A percentile compares a stretch with the other conserved stretches of the same genome.
Evolutionary conservation across 768 basidiomycete species (phyloP).

Genomic region (Boletus pseudopeckii): DNA sequence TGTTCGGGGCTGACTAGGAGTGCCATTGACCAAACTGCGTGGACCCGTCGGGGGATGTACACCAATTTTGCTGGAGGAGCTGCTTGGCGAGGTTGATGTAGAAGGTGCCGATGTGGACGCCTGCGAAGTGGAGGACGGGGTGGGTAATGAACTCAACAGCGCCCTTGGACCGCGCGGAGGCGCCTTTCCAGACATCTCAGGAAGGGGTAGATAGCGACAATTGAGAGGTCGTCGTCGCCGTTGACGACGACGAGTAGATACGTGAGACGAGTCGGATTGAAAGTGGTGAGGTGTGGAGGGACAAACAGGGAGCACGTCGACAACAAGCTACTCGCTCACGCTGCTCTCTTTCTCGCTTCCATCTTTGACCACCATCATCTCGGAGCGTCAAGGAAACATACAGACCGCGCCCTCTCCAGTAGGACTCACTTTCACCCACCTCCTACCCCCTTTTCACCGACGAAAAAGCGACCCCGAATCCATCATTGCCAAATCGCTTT

Average conservation of each 20-base stretch:
- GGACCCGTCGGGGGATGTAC: conserved; percentile 64
- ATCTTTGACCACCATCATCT: conserved; percentile 3
- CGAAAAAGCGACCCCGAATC: not conserved
- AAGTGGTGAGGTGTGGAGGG: conserved; percentile 5
- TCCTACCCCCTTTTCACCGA: not conserved
- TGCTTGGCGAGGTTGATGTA: conserved; percentile 31
- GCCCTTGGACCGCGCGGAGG: conserved; percentile 75
- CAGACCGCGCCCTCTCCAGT: not conserved
- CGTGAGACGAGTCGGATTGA: not conserved
- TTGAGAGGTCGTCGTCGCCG: conserved; percentile 20
- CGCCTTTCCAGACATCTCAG: conserved; percentile 65
- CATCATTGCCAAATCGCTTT: not conserved
- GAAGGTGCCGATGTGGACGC: conserved; percentile 35
- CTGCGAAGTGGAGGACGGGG: conserved; percentile 25
- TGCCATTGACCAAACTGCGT: conserved; percentile 50
- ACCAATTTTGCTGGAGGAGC: conserved; percentile 42
- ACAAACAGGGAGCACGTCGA: conserved; percentile 20
- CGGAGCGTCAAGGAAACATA: not conserved
- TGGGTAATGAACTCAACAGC: conserved; percentile 47
- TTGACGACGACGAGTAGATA: conserved; percentile 25
- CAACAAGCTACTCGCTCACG: conserved; percentile 11
- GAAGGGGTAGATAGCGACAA: not conserved
- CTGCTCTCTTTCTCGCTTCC: conserved; percentile 9
- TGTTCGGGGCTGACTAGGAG: conserved; percentile 27
- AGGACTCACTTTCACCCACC: not conserved